These are phyloP conservation scores for Colletotrichum camelliae DNA, from an alignment of 2,329 filamentous ascomycete genomes.

Conservation along the genomic window DNA sequence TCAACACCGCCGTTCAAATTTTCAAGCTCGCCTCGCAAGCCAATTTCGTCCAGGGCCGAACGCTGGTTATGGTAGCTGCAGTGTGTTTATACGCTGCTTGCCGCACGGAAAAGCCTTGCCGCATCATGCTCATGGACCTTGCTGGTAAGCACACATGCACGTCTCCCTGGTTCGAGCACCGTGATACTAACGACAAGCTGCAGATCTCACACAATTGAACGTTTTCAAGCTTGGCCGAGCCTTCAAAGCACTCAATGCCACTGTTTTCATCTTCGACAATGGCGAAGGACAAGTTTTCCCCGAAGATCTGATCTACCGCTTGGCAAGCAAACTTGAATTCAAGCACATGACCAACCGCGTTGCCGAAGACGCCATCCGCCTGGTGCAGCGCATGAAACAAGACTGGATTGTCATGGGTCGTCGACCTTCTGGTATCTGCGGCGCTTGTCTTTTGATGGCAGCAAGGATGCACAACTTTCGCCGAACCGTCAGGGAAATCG, in stretches of 20 bases:
- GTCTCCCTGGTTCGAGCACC: neutral
- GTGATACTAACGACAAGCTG: neutral
- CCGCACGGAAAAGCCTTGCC: slow-evolving; percentile 78
- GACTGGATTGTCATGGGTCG: slow-evolving; percentile 98
- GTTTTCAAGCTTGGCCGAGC: slow-evolving; percentile 91
- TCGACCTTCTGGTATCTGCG: slow-evolving; percentile 91
- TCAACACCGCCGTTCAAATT: slow-evolving; percentile 71
- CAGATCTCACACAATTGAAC: slow-evolving; percentile 79
- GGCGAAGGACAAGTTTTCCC: slow-evolving; percentile 75
- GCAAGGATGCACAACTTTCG: slow-evolving; percentile 99
- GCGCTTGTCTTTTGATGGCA: slow-evolving; percentile 91
- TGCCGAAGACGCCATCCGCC: slow-evolving; percentile 83
- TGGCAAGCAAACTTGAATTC: slow-evolving; percentile 92
- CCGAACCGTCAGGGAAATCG: slow-evolving; percentile 88
- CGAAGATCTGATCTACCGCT: slow-evolving; percentile 90
- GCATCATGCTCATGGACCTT: slow-evolving; percentile 93
- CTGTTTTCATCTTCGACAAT: slow-evolving; percentile 20
- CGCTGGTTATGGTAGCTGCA: slow-evolving; percentile 84
- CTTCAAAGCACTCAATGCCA: slow-evolving; percentile 75
- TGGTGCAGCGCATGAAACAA: slow-evolving; percentile 90
- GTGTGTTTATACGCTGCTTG: slow-evolving; percentile 91
- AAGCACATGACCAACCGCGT: slow-evolving; percentile 81
- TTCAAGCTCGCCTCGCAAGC: slow-evolving; percentile 77
- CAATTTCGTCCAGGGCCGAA: slow-evolving; percentile 86
- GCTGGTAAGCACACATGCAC: slow-evolving; percentile 44